Base-by-base conservation (phyloP, 2,329 filamentous ascomycete genomes). In the Colletotrichum simmondsii region DNA sequence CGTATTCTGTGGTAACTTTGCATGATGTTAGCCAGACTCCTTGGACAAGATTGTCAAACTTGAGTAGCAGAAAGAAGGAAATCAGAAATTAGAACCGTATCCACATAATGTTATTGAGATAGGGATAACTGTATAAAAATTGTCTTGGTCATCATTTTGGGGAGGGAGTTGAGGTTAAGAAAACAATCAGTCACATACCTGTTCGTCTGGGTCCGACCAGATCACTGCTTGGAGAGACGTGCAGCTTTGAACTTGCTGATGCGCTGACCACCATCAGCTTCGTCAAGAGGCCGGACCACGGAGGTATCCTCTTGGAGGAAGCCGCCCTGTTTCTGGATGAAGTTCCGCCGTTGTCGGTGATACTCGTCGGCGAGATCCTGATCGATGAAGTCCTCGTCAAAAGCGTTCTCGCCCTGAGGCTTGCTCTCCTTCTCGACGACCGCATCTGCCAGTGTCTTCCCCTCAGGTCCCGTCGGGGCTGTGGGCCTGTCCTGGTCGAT, bases 351-450 rank as follows among this genome's bases (percentile, higher is more conserved):
- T 81, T 94, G 87, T 57, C 90, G 91, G 80, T 97, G 93, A 81
- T 97, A 97, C 79, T 97, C 94, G 49, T 91, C 90, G 8, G 94
- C 92, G 16, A 97, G 91, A 80, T 97, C 93, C 74, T 94, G 91
- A 65, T 93, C 89, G 63, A 96, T 86, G 35, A 95, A 85, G 24
- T 91, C 87, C 5, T 98, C 93, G 52, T 87, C 85, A 10, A 67
- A 68, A 10, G 67, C 46, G 26, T 64, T 68, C 2, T 37, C 28
- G 4, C 83, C 81, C 54, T 74, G 78, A 8, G 80, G 75, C 30
- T 76, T 75, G 10, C 83, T 79, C 56, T 87, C 83, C 53, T 88
- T 87, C 80, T 93, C 91, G 26, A 92, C 81, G 19, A 93, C 78
- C 3, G 81, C 88, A 32, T 90, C 85, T 26, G 93, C 89, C 6